Conservation (phyloP, 108 stramenopile genomes). For the Nitzschia sp. region DNA sequence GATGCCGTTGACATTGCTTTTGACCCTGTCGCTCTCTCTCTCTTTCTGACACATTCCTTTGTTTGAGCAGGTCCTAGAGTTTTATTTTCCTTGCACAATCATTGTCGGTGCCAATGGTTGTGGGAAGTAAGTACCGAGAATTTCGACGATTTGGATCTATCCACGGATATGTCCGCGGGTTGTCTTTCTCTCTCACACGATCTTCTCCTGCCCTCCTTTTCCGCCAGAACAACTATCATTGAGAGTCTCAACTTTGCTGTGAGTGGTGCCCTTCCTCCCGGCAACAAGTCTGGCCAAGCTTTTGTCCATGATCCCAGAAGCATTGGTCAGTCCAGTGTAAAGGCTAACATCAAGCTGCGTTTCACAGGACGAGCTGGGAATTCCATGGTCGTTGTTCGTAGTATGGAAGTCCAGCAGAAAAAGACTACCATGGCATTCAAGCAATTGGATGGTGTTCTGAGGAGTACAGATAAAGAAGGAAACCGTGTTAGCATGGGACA, state of each 20-base stretch:
- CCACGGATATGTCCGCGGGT: not conserved
- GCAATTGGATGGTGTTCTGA: slow-evolving; percentile 87
- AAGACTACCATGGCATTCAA: slow-evolving; percentile 82
- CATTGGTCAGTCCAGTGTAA: slow-evolving; percentile 63
- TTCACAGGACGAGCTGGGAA: slow-evolving; percentile 72
- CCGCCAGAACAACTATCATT: slow-evolving; percentile 94
- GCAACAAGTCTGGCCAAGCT: slow-evolving; percentile 83
- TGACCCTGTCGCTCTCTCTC: not conserved
- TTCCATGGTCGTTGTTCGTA: slow-evolving; percentile 85
- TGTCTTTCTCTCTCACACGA: not conserved
- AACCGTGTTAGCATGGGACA: slow-evolving; percentile 64
- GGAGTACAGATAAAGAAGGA: slow-evolving; percentile 64
- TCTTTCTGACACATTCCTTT: not conserved
- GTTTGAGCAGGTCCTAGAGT: slow-evolving; percentile 70
- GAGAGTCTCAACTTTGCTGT: slow-evolving; percentile 97
- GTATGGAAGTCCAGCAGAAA: slow-evolving; percentile 91
- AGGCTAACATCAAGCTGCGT: slow-evolving; percentile 83
- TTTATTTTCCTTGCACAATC: slow-evolving; percentile 97
- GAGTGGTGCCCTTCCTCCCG: slow-evolving; percentile 92
- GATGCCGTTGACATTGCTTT: not conserved
- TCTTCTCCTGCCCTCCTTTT: not conserved
- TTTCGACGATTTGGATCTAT: not conserved
- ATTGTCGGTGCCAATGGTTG: slow-evolving; percentile 94
- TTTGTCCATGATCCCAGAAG: slow-evolving; percentile 93
- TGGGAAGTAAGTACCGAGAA: slow-evolving; percentile 48